Evolutionary conservation across 441 rosid species (phyloP).

Genomic region (Adansonia madagascariensis): DNA sequence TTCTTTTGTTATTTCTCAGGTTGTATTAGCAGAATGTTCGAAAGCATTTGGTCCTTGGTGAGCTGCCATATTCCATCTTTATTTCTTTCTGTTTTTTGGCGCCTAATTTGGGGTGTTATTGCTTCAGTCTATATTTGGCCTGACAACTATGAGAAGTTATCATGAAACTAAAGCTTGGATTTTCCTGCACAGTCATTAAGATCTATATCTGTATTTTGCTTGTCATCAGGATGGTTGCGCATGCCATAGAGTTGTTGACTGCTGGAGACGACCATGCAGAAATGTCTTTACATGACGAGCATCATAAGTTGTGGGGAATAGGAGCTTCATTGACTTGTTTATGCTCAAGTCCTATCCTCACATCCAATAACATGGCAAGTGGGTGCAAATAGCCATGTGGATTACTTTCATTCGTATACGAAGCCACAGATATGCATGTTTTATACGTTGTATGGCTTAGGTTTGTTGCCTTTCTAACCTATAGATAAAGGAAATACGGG

Average conservation of each 20-base stretch:
- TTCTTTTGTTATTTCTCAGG: constrained; percentile 54
- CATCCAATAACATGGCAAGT: constrained; percentile 97
- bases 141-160: constrained; percentile 4
- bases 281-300: constrained; percentile 71
- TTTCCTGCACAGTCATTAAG: constrained; percentile 14
- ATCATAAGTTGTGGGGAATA: constrained; percentile 71
- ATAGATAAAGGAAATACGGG: too few relatives aligned
- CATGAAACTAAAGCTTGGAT: constrained; percentile 15
- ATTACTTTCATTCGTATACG: not conserved
- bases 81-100: not conserved
- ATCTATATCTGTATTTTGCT: constrained; percentile 22
- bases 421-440: not conserved
- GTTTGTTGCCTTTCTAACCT: not conserved
- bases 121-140: not conserved
- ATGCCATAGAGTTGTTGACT: constrained; percentile 80
- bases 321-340: constrained; percentile 85
- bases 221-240: constrained; percentile 83
- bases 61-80: constrained; percentile 32
- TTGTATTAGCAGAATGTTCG: constrained; percentile 85
- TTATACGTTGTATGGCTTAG: not conserved
- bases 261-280: constrained; percentile 80
- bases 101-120: not conserved
- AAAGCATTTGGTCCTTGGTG: constrained; percentile 93
- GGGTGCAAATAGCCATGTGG: constrained; percentile 27
- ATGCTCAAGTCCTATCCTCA: constrained; percentile 93